These are phyloP conservation scores for Alternaria postmessia DNA, from an alignment of 2,329 filamentous ascomycete genomes.

Conservation along the genomic window DNA sequence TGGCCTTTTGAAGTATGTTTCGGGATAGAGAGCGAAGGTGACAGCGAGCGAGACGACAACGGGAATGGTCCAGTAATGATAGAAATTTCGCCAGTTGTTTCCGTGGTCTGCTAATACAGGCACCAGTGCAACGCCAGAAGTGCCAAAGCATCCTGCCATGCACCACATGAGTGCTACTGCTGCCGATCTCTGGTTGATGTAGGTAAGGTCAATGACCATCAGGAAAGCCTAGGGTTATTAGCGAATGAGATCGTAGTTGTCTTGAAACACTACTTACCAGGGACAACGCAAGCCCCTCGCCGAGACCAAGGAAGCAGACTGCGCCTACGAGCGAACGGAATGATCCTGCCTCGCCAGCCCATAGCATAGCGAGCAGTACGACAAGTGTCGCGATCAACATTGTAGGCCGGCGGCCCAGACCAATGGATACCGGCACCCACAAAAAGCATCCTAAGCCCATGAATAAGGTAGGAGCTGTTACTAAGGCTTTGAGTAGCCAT, in stretches of 20 bases:
- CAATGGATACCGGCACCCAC: slow-evolving; percentile 51
- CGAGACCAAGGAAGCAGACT: slow-evolving; percentile 46
- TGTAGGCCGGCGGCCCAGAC: slow-evolving; percentile 50
- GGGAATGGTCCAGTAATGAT: slow-evolving; percentile 41
- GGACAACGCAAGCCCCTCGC: slow-evolving; percentile 42
- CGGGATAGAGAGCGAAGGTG: slow-evolving; percentile 45
- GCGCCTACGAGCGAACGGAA: slow-evolving; percentile 42
- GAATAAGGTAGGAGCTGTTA: slow-evolving; percentile 43
- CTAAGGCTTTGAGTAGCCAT: slow-evolving; percentile 37
- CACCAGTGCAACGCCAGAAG: slow-evolving; percentile 33
- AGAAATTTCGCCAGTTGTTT: slow-evolving; percentile 47
- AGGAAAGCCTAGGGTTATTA: slow-evolving; percentile 41
- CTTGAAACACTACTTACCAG: slow-evolving; percentile 28
- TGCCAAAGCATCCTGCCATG: slow-evolving; percentile 35
- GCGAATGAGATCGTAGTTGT: neutral
- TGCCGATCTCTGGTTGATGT: slow-evolving; percentile 50
- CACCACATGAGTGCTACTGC: slow-evolving; percentile 49
- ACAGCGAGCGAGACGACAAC: slow-evolving; percentile 35
- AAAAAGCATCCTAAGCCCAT: slow-evolving; percentile 49
- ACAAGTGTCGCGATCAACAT: slow-evolving; percentile 43
- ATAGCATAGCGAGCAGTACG: slow-evolving; percentile 36
- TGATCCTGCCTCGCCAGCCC: slow-evolving; percentile 33
- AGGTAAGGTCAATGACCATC: slow-evolving; percentile 52
- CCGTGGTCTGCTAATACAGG: slow-evolving; percentile 38
- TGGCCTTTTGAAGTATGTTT: slow-evolving; percentile 54